Evolutionary conservation across 306 rosid genomes (phyloP).

Genomic region (Prunus mongolica): DNA sequence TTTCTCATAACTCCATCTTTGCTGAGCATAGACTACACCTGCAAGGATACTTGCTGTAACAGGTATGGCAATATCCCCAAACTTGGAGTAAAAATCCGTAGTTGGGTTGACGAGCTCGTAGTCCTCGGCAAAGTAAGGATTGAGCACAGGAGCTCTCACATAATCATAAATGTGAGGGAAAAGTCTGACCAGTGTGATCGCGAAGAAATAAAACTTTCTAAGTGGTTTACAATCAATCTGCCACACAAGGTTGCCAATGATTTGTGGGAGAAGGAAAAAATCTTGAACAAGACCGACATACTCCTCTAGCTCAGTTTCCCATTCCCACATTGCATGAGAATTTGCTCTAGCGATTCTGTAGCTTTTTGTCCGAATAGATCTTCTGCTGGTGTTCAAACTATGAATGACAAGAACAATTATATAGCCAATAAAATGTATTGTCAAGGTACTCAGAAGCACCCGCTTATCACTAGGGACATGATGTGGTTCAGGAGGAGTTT

Average conservation of each 20-base stretch:
- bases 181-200: constrained; percentile 76
- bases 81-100: constrained; percentile 66
- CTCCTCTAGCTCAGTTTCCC: constrained; percentile 73
- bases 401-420: constrained; percentile 50
- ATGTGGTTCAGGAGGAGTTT: constrained; percentile 52
- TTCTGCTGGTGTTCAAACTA: constrained; percentile 36
- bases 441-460: constrained; percentile 50
- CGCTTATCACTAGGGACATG: constrained; percentile 62
- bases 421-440: constrained; percentile 58
- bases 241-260: constrained; percentile 82
- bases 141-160: constrained; percentile 48
- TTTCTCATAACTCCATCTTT: constrained; percentile 66
- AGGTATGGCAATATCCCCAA: constrained; percentile 73
- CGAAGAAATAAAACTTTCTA: constrained; percentile 68
- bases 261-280: constrained; percentile 82
- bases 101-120: constrained; percentile 73
- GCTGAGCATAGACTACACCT: constrained; percentile 58
- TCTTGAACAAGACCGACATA: constrained; percentile 86
- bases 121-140: constrained; percentile 65
- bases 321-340: constrained; percentile 35
- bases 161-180: constrained; percentile 83
- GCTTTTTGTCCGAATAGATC: constrained; percentile 28
- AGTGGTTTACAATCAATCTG: constrained; percentile 71
- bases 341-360: constrained; percentile 16
- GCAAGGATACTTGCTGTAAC: constrained; percentile 62